Evolutionary conservation across 306 rosid species (phyloP), one percentile per base, ranked within the genome.

Genomic region (Cucurbita moschata): DNA sequence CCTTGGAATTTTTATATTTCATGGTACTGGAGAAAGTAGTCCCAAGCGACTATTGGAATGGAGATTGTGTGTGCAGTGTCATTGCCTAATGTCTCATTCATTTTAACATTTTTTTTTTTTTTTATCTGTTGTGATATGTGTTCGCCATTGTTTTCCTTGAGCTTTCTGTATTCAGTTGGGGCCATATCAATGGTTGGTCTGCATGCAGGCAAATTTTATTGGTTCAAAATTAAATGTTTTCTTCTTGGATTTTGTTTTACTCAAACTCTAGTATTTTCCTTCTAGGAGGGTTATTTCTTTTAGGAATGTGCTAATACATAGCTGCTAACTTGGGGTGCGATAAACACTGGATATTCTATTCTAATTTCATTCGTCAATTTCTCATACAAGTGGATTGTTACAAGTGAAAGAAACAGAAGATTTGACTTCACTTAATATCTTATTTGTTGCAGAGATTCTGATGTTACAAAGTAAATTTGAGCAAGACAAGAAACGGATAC

Each of bases 401-500:
- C 6, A 44, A 46, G 39, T 43, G n/a, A 66, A 64, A 64, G n/a
- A 44, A 44, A 44, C 39, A 43, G 5, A 44, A 19, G 10, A 46
- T 71, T 30, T 16, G 37, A 47, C 30, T 2, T 39, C 1, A 19
- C 30, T 4, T 60, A 5, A 18, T 50, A 30, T 73, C 70, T 19
- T n/a, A 9, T 65, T 76, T 75, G 21, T 81, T 85, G 85, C 96
- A 93, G 98, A 94, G 78, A 72, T 94, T 76, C 78, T 94, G 89
- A 77, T 75, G 84, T 82, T 94, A 62, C 98, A 90, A 77, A 80
- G 87, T 85, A 94, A 94, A 67, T 94, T 94, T 53, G 89, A 89
- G 83, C 86, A 87, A 63, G 98, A 89, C 77, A 90, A 85, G 79
- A 90, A 86, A 76, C 81, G 94, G 75, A 83, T 94, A 50, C 98